These are phyloP conservation scores for Paramecium primaurelia DNA, from an alignment of 73 alveolate genomes.

Conservation along the genomic window DNA sequence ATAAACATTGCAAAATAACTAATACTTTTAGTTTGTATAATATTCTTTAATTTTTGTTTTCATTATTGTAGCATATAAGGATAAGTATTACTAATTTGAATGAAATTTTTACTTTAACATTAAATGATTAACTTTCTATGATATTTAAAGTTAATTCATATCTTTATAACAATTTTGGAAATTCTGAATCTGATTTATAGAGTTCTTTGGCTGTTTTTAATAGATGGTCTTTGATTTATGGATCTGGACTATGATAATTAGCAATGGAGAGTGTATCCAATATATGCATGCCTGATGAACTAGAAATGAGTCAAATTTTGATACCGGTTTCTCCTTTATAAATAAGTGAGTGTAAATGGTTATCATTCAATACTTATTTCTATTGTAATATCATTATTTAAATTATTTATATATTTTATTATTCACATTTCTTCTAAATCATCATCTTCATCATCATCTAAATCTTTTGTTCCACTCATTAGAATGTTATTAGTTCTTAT, in stretches of 20 bases:
- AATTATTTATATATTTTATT: not conserved
- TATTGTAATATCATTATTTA: not conserved
- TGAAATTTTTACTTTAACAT: not conserved
- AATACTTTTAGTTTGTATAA: not conserved
- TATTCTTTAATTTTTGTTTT: not conserved
- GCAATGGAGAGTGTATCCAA: not conserved
- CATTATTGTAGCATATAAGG: not conserved
- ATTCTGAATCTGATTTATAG: not conserved
- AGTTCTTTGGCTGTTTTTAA: not conserved
- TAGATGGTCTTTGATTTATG: not conserved
- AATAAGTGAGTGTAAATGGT: not conserved
- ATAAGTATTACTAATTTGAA: not conserved
- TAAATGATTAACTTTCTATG: not conserved
- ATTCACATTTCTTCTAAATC: not conserved
- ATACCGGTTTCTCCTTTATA: not conserved
- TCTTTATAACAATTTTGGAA: not conserved
- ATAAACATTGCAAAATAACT: not conserved
- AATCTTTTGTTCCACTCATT: conserved; percentile 29
- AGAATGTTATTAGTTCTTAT: not conserved
- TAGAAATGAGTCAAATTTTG: not conserved
- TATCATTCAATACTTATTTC: not conserved
- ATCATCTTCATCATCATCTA: conserved; percentile 27
- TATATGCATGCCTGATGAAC: not conserved
- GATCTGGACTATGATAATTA: not conserved
- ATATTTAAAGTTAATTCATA: not conserved